Base-by-base conservation (phyloP, 176 grass and related monocot genomes). In the Musa acuminata region DNA sequence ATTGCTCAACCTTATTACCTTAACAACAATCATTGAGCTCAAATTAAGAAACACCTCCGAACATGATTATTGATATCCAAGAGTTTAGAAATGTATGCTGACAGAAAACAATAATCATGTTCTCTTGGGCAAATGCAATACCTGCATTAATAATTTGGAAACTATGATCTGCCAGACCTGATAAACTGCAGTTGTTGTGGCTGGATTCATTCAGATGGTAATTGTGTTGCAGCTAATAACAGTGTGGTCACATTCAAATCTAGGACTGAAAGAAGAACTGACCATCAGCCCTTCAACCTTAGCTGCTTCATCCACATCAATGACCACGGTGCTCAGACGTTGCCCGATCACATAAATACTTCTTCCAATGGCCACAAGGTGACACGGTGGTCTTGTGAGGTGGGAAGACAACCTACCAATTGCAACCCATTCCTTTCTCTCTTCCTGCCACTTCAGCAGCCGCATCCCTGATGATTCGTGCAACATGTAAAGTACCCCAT, bases 151-250 rank as follows among this genome's bases (percentile, higher is more conserved):
- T 22, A 12, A 10, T 64, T 24, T 23, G 62, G 24, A 64, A n/a
- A 64, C 17, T 20, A 62, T n/a, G 17, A 62, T 23, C n/a, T 11
- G 0, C 8, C 22, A 65, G 13, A 0, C 11, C 1, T 6, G 2
- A 12, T 65, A 27, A 65, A 64, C 1, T 64, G 1, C 27, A 69
- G 19, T 1, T 43, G 0, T 35, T 1, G 1, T 2, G 13, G 1
- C 6, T 19, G 48, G 6, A 51, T 50, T 48, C 8, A 51, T 82
- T 92, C 81, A 96, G 25, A 92, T 88, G 69, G 85, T 81, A 69
- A 96, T 92, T 57, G 86, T 71, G 13, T 75, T 77, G 77, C 87
- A 92, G 49, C 83, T 92, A 79, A 90, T 83, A 0, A 85, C 73
- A 2, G 55, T 43, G n/a, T 88, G 19, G 51, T 90, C 51, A 82